A percentile compares a stretch with the other conserved stretches of the same genome.
These are phyloP conservation scores for Viridothelium virens DNA, from an alignment of 495 filamentous ascomycete genomes.

Conservation along the genomic window DNA sequence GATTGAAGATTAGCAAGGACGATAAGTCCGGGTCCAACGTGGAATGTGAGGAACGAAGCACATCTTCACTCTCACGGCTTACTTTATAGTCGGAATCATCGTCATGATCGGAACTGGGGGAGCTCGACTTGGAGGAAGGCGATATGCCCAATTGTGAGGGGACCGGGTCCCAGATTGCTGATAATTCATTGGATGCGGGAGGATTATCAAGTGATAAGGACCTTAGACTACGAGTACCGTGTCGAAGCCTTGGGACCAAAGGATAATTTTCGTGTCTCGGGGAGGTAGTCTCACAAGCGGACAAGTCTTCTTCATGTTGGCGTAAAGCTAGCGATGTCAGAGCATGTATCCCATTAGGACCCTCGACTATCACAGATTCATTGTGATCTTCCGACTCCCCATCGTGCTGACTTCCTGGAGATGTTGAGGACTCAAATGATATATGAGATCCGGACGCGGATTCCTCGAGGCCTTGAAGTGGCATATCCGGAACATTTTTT, in stretches of 20 bases:
- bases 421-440: constrained; percentile 5
- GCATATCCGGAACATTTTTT: neutral
- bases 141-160: neutral
- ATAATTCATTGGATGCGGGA: neutral
- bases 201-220: neutral
- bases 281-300: neutral
- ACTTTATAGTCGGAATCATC: neutral
- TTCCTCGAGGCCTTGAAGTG: neutral
- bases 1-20: neutral
- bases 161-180: neutral
- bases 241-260: neutral
- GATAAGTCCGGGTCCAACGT: neutral
- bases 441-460: neutral
- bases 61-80: neutral
- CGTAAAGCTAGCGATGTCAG: neutral
- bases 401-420: neutral
- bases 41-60: neutral
- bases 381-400: neutral
- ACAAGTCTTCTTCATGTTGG: constrained; percentile 14
- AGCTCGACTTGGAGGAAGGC: too few relatives aligned
- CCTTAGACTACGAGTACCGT: neutral
- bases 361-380: neutral
- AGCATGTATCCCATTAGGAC: neutral
- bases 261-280: neutral
- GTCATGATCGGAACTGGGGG: neutral